A percentile compares a stretch with the other conserved stretches of the same genome.
Conservation (phyloP, 2,329 filamentous ascomycete species). For the Sordariomycetes sp. region DNA sequence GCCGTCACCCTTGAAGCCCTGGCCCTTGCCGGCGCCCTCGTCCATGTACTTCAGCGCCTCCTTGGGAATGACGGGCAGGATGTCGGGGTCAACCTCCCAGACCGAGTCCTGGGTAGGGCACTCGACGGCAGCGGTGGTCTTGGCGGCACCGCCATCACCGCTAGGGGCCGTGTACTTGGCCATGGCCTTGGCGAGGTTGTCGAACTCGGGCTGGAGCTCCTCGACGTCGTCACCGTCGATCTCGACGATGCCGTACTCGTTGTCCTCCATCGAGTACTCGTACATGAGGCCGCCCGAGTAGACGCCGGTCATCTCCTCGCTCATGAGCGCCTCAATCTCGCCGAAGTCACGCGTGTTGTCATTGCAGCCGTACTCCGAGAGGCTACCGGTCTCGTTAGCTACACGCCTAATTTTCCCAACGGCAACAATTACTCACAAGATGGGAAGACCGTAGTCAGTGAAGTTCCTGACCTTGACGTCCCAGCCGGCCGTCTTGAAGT, state of each 20-base stretch:
- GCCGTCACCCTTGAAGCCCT: slow-evolving; percentile 39
- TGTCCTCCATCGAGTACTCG: slow-evolving; percentile 77
- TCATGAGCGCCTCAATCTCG: slow-evolving; percentile 74
- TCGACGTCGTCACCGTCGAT: slow-evolving; percentile 44
- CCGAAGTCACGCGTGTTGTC: slow-evolving; percentile 72
- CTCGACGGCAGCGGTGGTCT: slow-evolving; percentile 30
- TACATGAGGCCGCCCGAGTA: slow-evolving; percentile 97
- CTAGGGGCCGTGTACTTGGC: slow-evolving; percentile 37
- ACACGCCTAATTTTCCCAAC: too few species aligned
- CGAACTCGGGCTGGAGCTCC: slow-evolving; percentile 50
- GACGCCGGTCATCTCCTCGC: slow-evolving; percentile 68
- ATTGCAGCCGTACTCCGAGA: slow-evolving; percentile 90
- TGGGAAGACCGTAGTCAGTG: slow-evolving; percentile 73
- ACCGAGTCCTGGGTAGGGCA: slow-evolving; percentile 37
- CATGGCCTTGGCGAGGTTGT: slow-evolving; percentile 36
- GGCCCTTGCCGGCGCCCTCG: slow-evolving; percentile 39
- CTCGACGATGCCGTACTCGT: slow-evolving; percentile 70
- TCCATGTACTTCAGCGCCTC: slow-evolving; percentile 42
- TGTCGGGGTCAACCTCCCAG: slow-evolving; percentile 40
- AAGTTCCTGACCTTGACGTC: slow-evolving; percentile 82
- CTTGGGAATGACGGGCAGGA: slow-evolving; percentile 40
- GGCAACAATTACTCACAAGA: slow-evolving; percentile 49
- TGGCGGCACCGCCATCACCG: slow-evolving; percentile 36
- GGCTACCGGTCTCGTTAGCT: slow-evolving; percentile 22
- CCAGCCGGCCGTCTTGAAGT: slow-evolving; percentile 67